phyloP scores from a whole-genome alignment of 371 early-diverging fungal genomes.

The Lichtheimia hyalospora region DNA sequence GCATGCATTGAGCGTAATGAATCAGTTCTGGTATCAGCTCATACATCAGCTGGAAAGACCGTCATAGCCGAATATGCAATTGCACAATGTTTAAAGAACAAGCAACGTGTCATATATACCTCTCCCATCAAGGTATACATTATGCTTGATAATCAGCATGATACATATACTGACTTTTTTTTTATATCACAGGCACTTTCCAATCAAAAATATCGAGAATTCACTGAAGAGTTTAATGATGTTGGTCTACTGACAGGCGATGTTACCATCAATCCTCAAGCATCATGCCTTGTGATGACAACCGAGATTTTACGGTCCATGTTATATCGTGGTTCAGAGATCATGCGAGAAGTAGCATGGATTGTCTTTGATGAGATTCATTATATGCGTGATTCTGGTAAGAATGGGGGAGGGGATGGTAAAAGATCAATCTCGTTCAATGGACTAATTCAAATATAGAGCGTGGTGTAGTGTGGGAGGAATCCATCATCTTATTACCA shows the following conservation, averaged over 20 bases:
- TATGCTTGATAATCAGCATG: background rate
- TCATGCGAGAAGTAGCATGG: slow-evolving; percentile 99
- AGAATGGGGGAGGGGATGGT: background rate
- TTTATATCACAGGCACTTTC: slow-evolving; percentile 78
- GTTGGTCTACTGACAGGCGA: slow-evolving; percentile 99
- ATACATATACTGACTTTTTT: background rate
- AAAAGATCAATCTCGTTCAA: background rate
- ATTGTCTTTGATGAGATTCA: slow-evolving; percentile 99
- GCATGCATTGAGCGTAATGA: slow-evolving; percentile 94
- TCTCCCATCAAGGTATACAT: slow-evolving; percentile 93
- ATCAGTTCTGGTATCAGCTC: slow-evolving; percentile 98
- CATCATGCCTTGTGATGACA: slow-evolving; percentile 99
- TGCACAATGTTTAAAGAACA: slow-evolving; percentile 88
- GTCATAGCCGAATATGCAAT: slow-evolving; percentile 99
- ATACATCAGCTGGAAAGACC: slow-evolving; percentile 99
- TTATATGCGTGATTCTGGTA: slow-evolving; percentile 95
- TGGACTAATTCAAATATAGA: slow-evolving; percentile 36
- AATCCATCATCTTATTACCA: slow-evolving; percentile 97
- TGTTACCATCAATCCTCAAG: slow-evolving; percentile 97
- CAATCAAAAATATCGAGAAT: slow-evolving; percentile 99
- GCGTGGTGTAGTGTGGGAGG: slow-evolving; percentile 99
- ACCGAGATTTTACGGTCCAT: slow-evolving; percentile 99
- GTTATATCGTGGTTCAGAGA: slow-evolving; percentile 99
- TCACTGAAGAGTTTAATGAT: slow-evolving; percentile 97
- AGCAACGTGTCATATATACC: slow-evolving; percentile 99